Evolutionary conservation across 1,284 basidiomycete species (phyloP).

Genomic region (Schizopora paradoxa): DNA sequence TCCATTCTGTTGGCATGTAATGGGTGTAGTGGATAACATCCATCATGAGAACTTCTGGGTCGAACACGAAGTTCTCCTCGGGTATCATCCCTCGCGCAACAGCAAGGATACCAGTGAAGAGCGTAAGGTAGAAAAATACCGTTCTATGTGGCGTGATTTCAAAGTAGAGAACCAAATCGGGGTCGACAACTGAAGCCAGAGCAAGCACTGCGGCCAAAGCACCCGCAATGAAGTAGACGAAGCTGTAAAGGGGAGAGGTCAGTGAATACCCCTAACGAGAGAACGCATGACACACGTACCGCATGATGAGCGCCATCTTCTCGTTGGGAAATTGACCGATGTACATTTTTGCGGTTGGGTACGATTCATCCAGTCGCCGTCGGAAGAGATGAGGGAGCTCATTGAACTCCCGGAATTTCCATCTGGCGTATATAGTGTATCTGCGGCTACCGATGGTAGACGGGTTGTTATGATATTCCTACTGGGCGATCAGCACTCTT

Average conservation of each 20-base stretch:
- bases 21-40: conserved; percentile 93
- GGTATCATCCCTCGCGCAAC: conserved; percentile 93
- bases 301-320: conserved; percentile 82
- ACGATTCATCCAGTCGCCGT: conserved; percentile 81
- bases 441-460: conserved; percentile 88
- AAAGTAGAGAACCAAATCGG: conserved; percentile 88
- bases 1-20: conserved; percentile 93
- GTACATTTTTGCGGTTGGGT: conserved; percentile 88
- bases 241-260: conserved; percentile 42
- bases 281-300: conserved; percentile 43
- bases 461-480: conserved; percentile 99
- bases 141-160: conserved; percentile 93
- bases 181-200: conserved; percentile 86
- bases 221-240: conserved; percentile 93
- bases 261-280: background rate
- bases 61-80: conserved; percentile 89
- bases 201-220: conserved; percentile 94
- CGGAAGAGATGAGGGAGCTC: conserved; percentile 93
- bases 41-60: conserved; percentile 87
- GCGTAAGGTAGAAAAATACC: conserved; percentile 86
- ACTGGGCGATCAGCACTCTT: conserved; percentile 4
- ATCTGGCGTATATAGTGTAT: conserved; percentile 92
- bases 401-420: conserved; percentile 99
- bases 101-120: conserved; percentile 87
- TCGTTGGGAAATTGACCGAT: conserved; percentile 98